Conservation (phyloP, 768 basidiomycete genomes). For the Tricholoma hemisulphureum region DNA sequence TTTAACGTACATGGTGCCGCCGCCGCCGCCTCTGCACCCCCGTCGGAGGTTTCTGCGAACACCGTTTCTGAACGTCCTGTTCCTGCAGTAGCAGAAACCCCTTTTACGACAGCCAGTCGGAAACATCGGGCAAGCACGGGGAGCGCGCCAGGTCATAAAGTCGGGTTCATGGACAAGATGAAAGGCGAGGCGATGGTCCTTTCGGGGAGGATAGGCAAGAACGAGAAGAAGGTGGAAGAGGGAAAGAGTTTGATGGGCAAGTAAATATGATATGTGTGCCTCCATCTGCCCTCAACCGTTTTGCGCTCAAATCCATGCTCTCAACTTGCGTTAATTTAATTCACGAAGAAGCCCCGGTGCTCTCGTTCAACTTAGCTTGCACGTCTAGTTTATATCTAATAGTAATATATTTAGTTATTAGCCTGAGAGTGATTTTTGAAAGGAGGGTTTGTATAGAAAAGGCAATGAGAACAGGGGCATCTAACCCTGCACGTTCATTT, state of each 20-base stretch:
- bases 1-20: not conserved
- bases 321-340: too few relatives aligned
- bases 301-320: too few relatives aligned
- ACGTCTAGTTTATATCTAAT: too few relatives aligned
- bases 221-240: conserved; percentile 38
- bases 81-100: not conserved
- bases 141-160: conserved; percentile 16
- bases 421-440: too few relatives aligned
- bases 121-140: conserved; percentile 4
- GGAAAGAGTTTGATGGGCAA: conserved; percentile 36
- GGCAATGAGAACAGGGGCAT: too few relatives aligned
- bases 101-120: not conserved
- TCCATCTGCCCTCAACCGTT: too few relatives aligned
- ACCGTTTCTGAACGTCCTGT: not conserved
- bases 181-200: conserved; percentile 39
- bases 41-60: not conserved
- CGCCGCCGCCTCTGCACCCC: not conserved
- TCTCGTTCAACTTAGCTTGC: too few relatives aligned
- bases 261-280: not conserved
- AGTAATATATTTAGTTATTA: too few relatives aligned
- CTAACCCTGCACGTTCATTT: too few relatives aligned
- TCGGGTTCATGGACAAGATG: conserved; percentile 33
- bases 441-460: too few relatives aligned
- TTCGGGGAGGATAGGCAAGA: conserved; percentile 33
- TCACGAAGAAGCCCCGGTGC: too few relatives aligned